Percentiles rank a stretch among this genome's conserved stretches.
These are phyloP conservation scores for Ramalina intermedia DNA, from an alignment of 495 filamentous ascomycete genomes.

Conservation along the genomic window DNA sequence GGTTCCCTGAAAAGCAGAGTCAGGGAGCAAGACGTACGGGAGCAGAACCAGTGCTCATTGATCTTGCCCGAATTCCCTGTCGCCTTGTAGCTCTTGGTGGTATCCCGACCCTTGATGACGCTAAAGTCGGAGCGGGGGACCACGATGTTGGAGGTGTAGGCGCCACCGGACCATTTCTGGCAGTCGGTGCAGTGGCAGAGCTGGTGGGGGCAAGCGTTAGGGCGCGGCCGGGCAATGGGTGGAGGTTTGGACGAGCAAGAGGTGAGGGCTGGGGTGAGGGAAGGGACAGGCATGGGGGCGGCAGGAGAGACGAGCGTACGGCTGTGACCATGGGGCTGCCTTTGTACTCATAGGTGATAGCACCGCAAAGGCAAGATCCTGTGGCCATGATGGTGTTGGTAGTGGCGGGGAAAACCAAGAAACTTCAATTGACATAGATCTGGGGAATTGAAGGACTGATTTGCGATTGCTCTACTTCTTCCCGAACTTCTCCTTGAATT, in stretches of 20 bases:
- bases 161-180: slow-evolving; percentile 35
- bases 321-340: slow-evolving; percentile 23
- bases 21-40: neutral
- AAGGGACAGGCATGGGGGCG: too few species aligned
- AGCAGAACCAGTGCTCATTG: slow-evolving; percentile 37
- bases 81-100: slow-evolving; percentile 23
- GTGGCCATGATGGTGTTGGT: slow-evolving; percentile 20
- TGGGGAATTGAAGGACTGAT: too few species aligned
- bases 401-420: neutral
- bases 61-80: slow-evolving; percentile 28
- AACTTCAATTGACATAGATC: too few species aligned
- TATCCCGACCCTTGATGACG: slow-evolving; percentile 24
- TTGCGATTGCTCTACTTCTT: too few species aligned
- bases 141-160: slow-evolving; percentile 34
- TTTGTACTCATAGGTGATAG: slow-evolving; percentile 20
- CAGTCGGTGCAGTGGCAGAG: slow-evolving; percentile 32
- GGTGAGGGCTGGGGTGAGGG: neutral
- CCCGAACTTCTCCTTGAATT: too few species aligned
- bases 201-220: neutral
- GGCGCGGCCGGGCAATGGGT: too few species aligned
- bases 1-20: too few species aligned
- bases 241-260: slow-evolving; percentile 11
- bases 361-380: slow-evolving; percentile 30
- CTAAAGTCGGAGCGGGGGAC: slow-evolving; percentile 28
- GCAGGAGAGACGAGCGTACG: too few species aligned